A percentile compares a stretch with the other conserved stretches of the same genome.
phyloP scores from a whole-genome alignment of 352 stramenopile species.

The Globisporangium irregulare region DNA sequence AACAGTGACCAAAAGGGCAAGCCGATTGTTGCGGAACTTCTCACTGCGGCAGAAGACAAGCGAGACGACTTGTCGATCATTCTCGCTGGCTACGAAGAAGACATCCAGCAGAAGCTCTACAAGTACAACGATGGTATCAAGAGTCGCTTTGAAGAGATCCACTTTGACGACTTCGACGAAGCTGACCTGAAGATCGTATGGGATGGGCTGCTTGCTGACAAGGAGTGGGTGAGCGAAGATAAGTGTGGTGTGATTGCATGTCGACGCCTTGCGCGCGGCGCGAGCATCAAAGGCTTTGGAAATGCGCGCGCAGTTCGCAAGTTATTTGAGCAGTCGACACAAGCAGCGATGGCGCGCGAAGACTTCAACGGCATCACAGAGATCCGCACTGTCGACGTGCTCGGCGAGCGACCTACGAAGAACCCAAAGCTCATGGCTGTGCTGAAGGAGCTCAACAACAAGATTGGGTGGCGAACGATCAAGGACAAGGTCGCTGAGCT shows the following conservation, averaged over 20 bases:
- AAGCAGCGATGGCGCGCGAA: slow-evolving; percentile 62
- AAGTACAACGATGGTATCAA: slow-evolving; percentile 86
- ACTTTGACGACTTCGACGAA: slow-evolving; percentile 91
- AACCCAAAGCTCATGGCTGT: slow-evolving; percentile 68
- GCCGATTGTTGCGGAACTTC: slow-evolving; percentile 84
- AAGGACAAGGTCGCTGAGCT: slow-evolving; percentile 77
- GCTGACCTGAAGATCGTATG: slow-evolving; percentile 81
- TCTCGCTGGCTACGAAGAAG: slow-evolving; percentile 90
- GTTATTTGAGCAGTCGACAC: slow-evolving; percentile 62
- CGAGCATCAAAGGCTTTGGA: slow-evolving; percentile 79
- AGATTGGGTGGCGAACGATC: slow-evolving; percentile 76
- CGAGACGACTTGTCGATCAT: slow-evolving; percentile 87
- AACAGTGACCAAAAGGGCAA: slow-evolving; percentile 70
- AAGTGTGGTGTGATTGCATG: slow-evolving; percentile 59
- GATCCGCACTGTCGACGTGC: slow-evolving; percentile 64
- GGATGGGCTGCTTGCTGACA: slow-evolving; percentile 34
- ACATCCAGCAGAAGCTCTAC: slow-evolving; percentile 92
- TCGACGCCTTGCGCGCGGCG: slow-evolving; percentile 54
- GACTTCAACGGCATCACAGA: slow-evolving; percentile 57
- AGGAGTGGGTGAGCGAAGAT: slow-evolving; percentile 49
- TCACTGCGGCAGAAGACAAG: slow-evolving; percentile 86
- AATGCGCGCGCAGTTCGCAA: slow-evolving; percentile 83
- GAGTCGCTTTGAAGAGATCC: slow-evolving; percentile 82
- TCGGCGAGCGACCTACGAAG: slow-evolving; percentile 70
- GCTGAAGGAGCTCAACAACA: slow-evolving; percentile 57